Conservation (phyloP, 306 rosid species). For the Acacia confusa region DNA sequence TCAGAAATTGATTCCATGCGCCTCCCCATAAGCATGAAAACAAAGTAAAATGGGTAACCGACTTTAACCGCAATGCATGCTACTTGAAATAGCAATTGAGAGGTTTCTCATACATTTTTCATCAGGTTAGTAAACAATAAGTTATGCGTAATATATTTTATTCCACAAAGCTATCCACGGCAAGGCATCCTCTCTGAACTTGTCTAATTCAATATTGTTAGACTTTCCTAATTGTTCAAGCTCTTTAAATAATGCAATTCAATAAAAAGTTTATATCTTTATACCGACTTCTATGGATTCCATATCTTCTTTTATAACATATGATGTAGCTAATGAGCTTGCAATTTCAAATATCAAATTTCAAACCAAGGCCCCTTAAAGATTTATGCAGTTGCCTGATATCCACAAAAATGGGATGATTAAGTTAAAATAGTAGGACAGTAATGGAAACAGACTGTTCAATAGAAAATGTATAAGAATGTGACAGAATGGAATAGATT, state of each 20-base stretch:
- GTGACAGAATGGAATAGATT: constrained; percentile 7
- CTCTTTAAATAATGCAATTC: neutral
- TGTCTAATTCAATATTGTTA: neutral
- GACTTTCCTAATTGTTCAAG: neutral
- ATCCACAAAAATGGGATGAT: constrained; percentile 7
- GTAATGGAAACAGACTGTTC: neutral
- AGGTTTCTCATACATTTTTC: neutral
- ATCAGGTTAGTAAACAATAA: neutral
- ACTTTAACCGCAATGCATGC: neutral
- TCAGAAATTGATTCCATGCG: neutral
- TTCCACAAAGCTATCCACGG: neutral
- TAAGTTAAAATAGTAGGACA: neutral
- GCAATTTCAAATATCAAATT: neutral
- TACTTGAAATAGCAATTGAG: neutral
- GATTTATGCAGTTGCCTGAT: neutral
- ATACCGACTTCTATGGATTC: neutral
- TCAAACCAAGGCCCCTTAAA: too few relatives aligned
- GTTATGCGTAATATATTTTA: neutral
- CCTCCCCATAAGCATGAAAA: neutral
- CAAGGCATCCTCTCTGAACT: neutral
- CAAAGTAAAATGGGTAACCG: neutral
- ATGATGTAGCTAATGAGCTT: constrained; percentile 8
- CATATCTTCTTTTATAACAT: neutral
- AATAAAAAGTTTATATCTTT: too few relatives aligned
- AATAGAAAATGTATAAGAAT: neutral